phyloP scores from a whole-genome alignment of 2,329 filamentous ascomycete species.

The Pseudocercospora musae region DNA sequence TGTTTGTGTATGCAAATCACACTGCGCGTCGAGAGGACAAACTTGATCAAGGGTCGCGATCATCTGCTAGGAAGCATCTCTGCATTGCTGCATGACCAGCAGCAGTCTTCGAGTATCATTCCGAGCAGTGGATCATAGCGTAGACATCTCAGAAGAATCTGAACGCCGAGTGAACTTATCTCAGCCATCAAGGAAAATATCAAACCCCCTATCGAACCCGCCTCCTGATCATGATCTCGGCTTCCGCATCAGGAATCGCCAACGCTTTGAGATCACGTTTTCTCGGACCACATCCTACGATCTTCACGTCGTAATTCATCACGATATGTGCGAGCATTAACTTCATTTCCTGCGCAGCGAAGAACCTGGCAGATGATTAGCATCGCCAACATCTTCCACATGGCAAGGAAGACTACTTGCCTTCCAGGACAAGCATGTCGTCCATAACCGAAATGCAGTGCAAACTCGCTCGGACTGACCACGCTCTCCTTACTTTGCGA shows the following conservation, averaged over 20 bases:
- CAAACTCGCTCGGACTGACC: slow-evolving; percentile 21
- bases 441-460: slow-evolving; percentile 27
- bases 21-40: no score
- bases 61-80: no score
- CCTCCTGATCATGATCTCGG: neutral
- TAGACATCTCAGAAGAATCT: no score
- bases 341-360: slow-evolving; percentile 47
- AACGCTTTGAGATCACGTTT: neutral
- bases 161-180: neutral
- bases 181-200: neutral
- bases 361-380: slow-evolving; percentile 15
- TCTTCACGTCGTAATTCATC: slow-evolving; percentile 39
- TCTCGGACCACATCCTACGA: slow-evolving; percentile 2
- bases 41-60: no score
- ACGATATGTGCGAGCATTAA: slow-evolving; percentile 42
- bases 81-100: no score
- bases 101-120: no score
- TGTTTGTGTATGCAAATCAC: no score
- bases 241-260: neutral
- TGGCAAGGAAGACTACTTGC: neutral
- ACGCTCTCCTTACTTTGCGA: slow-evolving; percentile 18
- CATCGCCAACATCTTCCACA: no score
- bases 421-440: slow-evolving; percentile 35
- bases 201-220: neutral
- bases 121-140: no score